These are phyloP conservation scores for Zarea fungicola DNA, from an alignment of 2,329 filamentous ascomycete genomes.

Conservation along the genomic window DNA sequence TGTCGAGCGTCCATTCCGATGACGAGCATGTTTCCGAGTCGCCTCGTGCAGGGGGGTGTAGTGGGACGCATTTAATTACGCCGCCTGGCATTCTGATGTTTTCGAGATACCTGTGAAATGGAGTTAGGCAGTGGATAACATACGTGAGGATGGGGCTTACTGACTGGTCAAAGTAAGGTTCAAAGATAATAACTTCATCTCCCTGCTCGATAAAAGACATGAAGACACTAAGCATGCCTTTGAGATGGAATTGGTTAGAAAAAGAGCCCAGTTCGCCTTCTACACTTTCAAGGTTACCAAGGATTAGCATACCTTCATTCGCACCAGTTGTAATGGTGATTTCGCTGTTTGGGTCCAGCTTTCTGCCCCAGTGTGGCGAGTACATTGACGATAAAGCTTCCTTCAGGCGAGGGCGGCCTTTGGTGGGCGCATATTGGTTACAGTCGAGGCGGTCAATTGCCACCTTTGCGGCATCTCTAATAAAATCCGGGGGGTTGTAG, in stretches of 20 bases:
- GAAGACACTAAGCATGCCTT: conserved; percentile 94
- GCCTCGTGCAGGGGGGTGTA: conserved; percentile 81
- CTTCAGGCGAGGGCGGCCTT: conserved; percentile 83
- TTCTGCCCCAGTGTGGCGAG: conserved; percentile 77
- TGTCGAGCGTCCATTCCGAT: conserved; percentile 81
- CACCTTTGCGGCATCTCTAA: conserved; percentile 83
- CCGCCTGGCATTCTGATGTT: conserved; percentile 99
- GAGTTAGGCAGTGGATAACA: too few species aligned
- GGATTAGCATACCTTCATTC: conserved; percentile 83
- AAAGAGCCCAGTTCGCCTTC: too few species aligned
- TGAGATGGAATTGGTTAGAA: too few species aligned
- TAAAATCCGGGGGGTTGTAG: conserved; percentile 90
- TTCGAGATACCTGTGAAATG: conserved; percentile 67
- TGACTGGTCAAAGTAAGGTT: conserved; percentile 96
- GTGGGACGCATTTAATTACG: conserved; percentile 86
- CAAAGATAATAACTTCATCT: conserved; percentile 96
- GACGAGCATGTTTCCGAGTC: conserved; percentile 76
- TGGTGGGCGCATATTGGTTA: conserved; percentile 97
- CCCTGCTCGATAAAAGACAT: conserved; percentile 95
- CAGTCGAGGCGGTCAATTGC: conserved; percentile 89
- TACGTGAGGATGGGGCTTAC: conserved; percentile 19
- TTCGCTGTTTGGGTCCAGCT: conserved; percentile 82
- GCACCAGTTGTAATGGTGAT: conserved; percentile 91
- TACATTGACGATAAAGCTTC: conserved; percentile 93
- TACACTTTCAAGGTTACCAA: too few species aligned